Evolutionary conservation across 495 filamentous ascomycete genomes (phyloP), one percentile per base, ranked within the genome.

Genomic region (Collariella sp.): DNA sequence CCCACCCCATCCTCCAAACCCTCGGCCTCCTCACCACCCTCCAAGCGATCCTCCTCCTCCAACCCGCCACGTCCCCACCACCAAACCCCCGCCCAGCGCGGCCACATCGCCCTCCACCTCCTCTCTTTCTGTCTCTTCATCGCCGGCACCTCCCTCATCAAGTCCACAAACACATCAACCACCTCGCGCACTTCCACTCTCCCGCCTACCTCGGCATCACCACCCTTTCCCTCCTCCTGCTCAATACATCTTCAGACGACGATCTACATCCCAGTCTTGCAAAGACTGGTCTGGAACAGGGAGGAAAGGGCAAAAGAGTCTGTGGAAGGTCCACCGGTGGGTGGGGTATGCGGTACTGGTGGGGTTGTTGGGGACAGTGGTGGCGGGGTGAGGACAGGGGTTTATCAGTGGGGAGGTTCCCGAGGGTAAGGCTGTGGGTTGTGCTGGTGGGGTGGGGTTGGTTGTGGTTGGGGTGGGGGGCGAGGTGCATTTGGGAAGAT

Each of bases 1-100:
- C 85, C 0, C 91, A 97, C 72, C 91, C 91, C 67, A 80, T 96
- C 42, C 81, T 94, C 52, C 91, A 91, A 63, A 84, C 83, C 23
- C 67, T 85, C 48, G 89, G 81, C 23, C 63, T 91, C 22, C 75
- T 94, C 51, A 71, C 89, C 36, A 75, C 88, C 52, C 78, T 86
- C 42, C 84, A 95, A 74, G 83, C 82, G 19, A 83, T 89, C 62
- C 83, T 97, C 34, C 71, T 95, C 63, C 80, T 96, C 29, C 91
- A 97, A 66, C 91, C 91, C 2, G 96, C 91, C 7, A 77, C 86
- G 55, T 86, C 0, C 71, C 83, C 2, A 60, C 69, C 11, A 84
- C 94, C 62, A 97, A 96, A 64, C 71, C 15, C 62, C 75, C 16
- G 91, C 89, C 24, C 85, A 87, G 23, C 76, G 79, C 58, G 68